Conservation (phyloP, 805 yeast genomes). For the Hanseniaspora singularis region DNA sequence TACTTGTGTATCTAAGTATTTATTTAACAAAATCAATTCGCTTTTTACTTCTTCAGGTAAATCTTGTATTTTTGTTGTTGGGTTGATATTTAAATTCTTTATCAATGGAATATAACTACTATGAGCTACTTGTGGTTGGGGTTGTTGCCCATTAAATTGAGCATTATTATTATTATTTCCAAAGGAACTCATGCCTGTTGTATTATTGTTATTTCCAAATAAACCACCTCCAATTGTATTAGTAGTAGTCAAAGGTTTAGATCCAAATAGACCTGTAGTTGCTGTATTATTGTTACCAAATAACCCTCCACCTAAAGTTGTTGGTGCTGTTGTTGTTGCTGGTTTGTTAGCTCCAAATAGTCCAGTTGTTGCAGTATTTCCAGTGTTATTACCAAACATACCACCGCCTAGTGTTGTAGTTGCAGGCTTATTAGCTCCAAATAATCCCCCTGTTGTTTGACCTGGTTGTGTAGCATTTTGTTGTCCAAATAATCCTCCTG, state of each 20-base stretch:
- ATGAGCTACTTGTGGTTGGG: conserved; percentile 2
- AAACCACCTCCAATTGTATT: conserved; percentile 19
- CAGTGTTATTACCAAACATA: too few species aligned
- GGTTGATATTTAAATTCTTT: conserved; percentile 41
- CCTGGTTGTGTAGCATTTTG: conserved; percentile 1
- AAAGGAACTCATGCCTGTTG: conserved; percentile 20
- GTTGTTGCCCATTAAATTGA: not conserved
- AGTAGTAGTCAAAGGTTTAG: conserved; percentile 17
- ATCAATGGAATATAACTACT: conserved; percentile 33
- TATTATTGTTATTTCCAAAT: conserved; percentile 20
- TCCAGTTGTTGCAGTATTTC: conserved; percentile 28
- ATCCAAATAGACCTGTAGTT: conserved; percentile 30
- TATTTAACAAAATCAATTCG: conserved; percentile 59
- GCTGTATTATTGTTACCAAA: conserved; percentile 31
- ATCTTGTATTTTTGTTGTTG: conserved; percentile 65
- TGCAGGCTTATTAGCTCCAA: conserved; percentile 22
- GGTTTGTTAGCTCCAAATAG: conserved; percentile 27
- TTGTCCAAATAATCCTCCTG: conserved; percentile 17
- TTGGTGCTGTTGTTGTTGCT: conserved; percentile 1
- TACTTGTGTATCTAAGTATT: conserved; percentile 62
- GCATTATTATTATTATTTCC: conserved; percentile 20
- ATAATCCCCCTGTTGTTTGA: conserved; percentile 18
- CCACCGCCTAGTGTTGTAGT: conserved; percentile 27
- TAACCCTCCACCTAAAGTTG: conserved; percentile 31
- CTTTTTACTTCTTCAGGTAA: conserved; percentile 58